phyloP scores from a whole-genome alignment of 2,329 filamentous ascomycete species.

The Simplicillium sp. region DNA sequence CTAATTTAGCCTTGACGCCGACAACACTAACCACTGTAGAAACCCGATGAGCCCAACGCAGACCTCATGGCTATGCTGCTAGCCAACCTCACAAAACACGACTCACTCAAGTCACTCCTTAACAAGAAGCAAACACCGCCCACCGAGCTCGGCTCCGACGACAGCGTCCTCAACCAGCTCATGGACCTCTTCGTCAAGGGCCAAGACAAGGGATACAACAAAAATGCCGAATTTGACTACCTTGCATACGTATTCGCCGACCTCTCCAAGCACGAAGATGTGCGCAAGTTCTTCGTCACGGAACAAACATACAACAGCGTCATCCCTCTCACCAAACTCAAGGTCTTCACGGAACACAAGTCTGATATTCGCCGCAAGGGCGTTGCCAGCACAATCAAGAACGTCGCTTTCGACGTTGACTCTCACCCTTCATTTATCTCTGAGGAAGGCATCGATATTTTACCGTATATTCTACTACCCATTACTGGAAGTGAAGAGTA shows the following conservation, averaged over 20 bases:
- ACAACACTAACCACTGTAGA: constrained; percentile 29
- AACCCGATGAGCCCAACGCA: constrained; percentile 67
- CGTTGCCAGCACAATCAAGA: constrained; percentile 96
- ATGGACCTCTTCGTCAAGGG: constrained; percentile 96
- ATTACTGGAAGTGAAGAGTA: constrained; percentile 86
- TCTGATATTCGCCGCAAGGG: constrained; percentile 78
- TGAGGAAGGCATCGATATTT: constrained; percentile 64
- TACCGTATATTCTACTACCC: constrained; percentile 83
- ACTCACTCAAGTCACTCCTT: constrained; percentile 60
- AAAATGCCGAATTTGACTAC: constrained; percentile 81
- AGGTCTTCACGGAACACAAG: constrained; percentile 86
- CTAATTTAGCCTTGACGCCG: neutral
- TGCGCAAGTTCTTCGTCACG: constrained; percentile 65
- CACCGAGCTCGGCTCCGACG: constrained; percentile 60
- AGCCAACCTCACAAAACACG: constrained; percentile 80
- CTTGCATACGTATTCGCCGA: constrained; percentile 92
- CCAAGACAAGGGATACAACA: constrained; percentile 72
- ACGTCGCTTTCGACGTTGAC: constrained; percentile 73
- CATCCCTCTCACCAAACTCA: constrained; percentile 84
- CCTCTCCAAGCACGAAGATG: constrained; percentile 69
- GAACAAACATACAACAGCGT: constrained; percentile 70
- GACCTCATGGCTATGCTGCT: constrained; percentile 85
- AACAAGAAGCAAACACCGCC: constrained; percentile 59
- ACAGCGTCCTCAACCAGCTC: constrained; percentile 75
- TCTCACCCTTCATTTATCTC: constrained; percentile 63